phyloP scores from a whole-genome alignment of 2,329 filamentous ascomycete species.

The Sporothrix inflata region DNA sequence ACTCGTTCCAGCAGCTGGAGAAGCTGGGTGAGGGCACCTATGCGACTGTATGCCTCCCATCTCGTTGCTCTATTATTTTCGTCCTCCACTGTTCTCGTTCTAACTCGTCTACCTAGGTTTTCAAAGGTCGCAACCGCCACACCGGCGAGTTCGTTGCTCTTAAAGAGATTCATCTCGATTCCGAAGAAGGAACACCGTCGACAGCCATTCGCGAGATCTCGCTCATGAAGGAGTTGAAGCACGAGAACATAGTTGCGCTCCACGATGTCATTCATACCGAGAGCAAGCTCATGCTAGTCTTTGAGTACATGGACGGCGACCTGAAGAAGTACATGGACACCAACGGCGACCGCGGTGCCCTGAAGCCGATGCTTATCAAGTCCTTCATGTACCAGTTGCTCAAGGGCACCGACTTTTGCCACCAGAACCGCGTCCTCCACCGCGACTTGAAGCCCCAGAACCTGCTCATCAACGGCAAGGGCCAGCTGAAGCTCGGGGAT shows the following conservation, averaged over 20 bases:
- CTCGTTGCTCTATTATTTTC: not conserved
- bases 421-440: constrained; percentile 94
- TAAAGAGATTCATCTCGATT: constrained; percentile 98
- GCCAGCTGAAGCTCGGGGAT: constrained; percentile 88
- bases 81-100: not conserved
- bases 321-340: constrained; percentile 99
- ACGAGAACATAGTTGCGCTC: constrained; percentile 95
- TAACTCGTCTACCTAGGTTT: constrained; percentile 67
- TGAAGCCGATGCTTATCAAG: constrained; percentile 91
- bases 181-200: constrained; percentile 94
- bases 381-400: constrained; percentile 99
- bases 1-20: constrained; percentile 98
- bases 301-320: constrained; percentile 98
- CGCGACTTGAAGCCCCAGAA: constrained; percentile 97
- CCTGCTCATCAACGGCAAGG: constrained; percentile 89
- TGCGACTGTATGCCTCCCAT: constrained; percentile 74
- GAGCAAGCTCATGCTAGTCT: constrained; percentile 99
- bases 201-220: constrained; percentile 98
- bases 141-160: constrained; percentile 95
- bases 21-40: constrained; percentile 99
- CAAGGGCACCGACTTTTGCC: constrained; percentile 94
- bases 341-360: constrained; percentile 81
- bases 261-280: constrained; percentile 99
- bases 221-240: constrained; percentile 98
- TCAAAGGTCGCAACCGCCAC: constrained; percentile 93